These are phyloP conservation scores for Aphanomyces astaci DNA, from an alignment of 352 stramenopile genomes.

Conservation along the genomic window DNA sequence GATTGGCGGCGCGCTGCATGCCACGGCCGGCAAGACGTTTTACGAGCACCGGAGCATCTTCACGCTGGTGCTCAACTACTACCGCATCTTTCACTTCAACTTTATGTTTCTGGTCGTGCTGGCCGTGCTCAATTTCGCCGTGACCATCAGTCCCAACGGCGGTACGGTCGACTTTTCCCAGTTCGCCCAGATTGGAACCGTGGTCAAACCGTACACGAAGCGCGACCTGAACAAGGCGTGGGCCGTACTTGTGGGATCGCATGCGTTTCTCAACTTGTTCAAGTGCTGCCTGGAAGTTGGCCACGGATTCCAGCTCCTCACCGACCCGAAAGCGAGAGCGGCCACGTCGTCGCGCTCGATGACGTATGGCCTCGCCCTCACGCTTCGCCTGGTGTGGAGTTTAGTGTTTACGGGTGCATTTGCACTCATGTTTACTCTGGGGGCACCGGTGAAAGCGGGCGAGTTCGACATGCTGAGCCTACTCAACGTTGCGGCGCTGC, in stretches of 20 bases:
- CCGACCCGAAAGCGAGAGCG: constrained; percentile 31
- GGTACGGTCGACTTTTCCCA: constrained; percentile 47
- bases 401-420: constrained; percentile 48
- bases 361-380: constrained; percentile 46
- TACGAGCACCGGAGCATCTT: constrained; percentile 69
- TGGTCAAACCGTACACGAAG: constrained; percentile 44
- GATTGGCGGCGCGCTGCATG: constrained; percentile 41
- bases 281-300: constrained; percentile 60
- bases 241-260: constrained; percentile 42
- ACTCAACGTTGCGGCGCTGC: constrained; percentile 35
- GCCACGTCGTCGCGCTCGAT: constrained; percentile 47
- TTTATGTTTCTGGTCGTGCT: constrained; percentile 59
- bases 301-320: constrained; percentile 58
- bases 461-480: constrained; percentile 28
- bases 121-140: constrained; percentile 43
- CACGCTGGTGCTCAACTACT: constrained; percentile 67
- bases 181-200: constrained; percentile 44
- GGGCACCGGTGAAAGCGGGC: constrained; percentile 26
- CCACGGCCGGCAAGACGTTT: constrained; percentile 68
- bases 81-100: constrained; percentile 80
- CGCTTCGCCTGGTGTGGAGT: constrained; percentile 52
- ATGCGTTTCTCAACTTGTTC: constrained; percentile 40
- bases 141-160: constrained; percentile 49
- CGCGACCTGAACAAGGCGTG: constrained; percentile 48
- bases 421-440: constrained; percentile 40